phyloP scores from a whole-genome alignment of 2,329 filamentous ascomycete genomes.

The Aspergillus luchuensis region DNA sequence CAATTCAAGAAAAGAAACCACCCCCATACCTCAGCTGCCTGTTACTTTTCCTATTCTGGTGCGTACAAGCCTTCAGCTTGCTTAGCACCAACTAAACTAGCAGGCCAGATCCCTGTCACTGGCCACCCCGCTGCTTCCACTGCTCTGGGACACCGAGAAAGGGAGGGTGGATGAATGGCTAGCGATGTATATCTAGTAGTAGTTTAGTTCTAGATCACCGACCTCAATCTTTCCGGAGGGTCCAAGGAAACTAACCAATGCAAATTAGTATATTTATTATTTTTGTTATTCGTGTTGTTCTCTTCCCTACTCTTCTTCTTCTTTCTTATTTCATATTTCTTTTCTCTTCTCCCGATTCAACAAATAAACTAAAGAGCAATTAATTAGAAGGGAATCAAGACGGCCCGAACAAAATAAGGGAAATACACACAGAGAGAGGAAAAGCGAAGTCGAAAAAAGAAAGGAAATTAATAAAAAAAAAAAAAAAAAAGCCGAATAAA shows the following conservation, averaged over 20 bases:
- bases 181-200: conserved; percentile 26
- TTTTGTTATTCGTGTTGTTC: conserved; percentile 2
- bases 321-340: too few species aligned
- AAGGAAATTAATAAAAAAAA: neutral
- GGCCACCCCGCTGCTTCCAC: conserved; percentile 30
- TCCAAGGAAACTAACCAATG: conserved; percentile 9
- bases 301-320: conserved; percentile 7
- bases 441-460: neutral
- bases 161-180: conserved; percentile 15
- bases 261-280: neutral
- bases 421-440: neutral
- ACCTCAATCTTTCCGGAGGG: conserved; percentile 6
- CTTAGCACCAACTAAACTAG: conserved; percentile 5
- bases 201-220: conserved; percentile 32
- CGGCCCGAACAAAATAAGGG: neutral
- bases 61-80: conserved; percentile 20
- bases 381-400: neutral
- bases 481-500: conserved; percentile 11
- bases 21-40: neutral
- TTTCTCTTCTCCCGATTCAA: neutral
- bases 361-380: neutral
- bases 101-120: conserved; percentile 25
- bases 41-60: conserved; percentile 8
- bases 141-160: conserved; percentile 25
- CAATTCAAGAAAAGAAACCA: neutral